A percentile compares a stretch with the other conserved stretches of the same genome.
phyloP scores from a whole-genome alignment of 169 alveolate species.

The Plasmodium adleri region DNA sequence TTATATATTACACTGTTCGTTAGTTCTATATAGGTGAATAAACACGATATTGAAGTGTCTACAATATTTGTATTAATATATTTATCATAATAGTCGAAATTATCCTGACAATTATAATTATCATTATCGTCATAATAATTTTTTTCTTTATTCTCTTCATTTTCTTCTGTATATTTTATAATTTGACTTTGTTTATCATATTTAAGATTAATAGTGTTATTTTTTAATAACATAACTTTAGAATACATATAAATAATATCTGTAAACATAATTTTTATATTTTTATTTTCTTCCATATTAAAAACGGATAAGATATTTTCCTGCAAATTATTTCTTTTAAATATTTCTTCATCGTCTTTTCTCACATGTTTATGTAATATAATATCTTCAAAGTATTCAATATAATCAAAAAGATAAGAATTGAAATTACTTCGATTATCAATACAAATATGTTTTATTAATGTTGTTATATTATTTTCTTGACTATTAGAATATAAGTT shows the following conservation, averaged over 20 bases:
- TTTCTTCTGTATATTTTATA: constrained; percentile 1
- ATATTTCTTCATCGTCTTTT: background rate
- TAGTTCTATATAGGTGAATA: constrained; percentile 54
- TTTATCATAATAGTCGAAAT: constrained; percentile 44
- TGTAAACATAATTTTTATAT: constrained; percentile 26
- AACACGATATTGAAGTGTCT: constrained; percentile 22
- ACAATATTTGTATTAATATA: constrained; percentile 19
- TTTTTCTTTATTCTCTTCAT: no score
- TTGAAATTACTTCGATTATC: constrained; percentile 18
- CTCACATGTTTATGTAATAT: background rate
- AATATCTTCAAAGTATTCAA: constrained; percentile 34
- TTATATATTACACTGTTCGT: constrained; percentile 50
- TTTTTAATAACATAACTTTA: constrained; percentile 21
- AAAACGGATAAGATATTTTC: constrained; percentile 33
- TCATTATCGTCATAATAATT: background rate
- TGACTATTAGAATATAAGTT: background rate
- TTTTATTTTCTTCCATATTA: constrained; percentile 32
- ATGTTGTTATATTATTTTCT: constrained; percentile 5
- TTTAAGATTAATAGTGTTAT: background rate
- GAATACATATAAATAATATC: constrained; percentile 41
- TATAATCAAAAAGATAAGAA: constrained; percentile 42
- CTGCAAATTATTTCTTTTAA: background rate
- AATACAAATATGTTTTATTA: constrained; percentile 8
- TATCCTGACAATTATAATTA: background rate
- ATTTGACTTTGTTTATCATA: constrained; percentile 13